Evolutionary conservation across 2,329 filamentous ascomycete genomes (phyloP).

Genomic region (Fusarium sp.): DNA sequence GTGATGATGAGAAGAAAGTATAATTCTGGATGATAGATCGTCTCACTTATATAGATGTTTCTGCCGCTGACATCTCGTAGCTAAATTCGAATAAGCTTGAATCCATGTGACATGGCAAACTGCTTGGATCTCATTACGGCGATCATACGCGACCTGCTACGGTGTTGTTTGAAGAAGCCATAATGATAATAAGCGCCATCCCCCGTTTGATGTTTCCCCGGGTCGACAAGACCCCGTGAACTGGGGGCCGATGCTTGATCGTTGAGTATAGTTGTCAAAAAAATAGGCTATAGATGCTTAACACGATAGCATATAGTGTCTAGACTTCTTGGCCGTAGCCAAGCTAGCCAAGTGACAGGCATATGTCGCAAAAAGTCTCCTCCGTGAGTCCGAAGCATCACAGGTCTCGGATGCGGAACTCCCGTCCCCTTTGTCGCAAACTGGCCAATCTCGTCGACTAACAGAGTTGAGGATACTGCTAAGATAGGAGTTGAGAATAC

Average conservation of each 20-base stretch:
- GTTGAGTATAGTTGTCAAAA: conserved; percentile 3
- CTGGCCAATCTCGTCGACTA: neutral
- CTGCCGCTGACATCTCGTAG: conserved; percentile 16
- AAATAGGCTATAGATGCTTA: conserved; percentile 13
- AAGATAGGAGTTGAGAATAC: neutral
- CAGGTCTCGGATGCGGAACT: conserved; percentile 46
- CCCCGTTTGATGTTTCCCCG: conserved; percentile 7
- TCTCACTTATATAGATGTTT: conserved; percentile 44
- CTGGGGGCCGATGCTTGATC: conserved; percentile 14
- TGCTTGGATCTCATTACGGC: conserved; percentile 11
- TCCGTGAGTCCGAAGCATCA: conserved; percentile 18
- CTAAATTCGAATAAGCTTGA: conserved; percentile 38
- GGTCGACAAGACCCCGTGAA: conserved; percentile 3
- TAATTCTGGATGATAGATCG: conserved; percentile 24
- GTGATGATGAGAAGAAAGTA: conserved; percentile 29
- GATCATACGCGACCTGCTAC: conserved; percentile 40
- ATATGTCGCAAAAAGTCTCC: conserved; percentile 26
- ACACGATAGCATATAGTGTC: conserved; percentile 9
- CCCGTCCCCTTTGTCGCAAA: conserved; percentile 30
- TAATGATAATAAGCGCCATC: conserved; percentile 25
- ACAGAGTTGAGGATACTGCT: neutral
- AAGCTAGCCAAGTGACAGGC: conserved; percentile 18
- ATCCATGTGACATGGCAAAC: conserved; percentile 20
- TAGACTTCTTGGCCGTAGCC: conserved; percentile 11
- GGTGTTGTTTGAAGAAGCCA: conserved; percentile 17